Evolutionary conservation across 164 flowering plant species (phyloP), one percentile per base, ranked within the genome.

Genomic region (Akebia trifoliata): DNA sequence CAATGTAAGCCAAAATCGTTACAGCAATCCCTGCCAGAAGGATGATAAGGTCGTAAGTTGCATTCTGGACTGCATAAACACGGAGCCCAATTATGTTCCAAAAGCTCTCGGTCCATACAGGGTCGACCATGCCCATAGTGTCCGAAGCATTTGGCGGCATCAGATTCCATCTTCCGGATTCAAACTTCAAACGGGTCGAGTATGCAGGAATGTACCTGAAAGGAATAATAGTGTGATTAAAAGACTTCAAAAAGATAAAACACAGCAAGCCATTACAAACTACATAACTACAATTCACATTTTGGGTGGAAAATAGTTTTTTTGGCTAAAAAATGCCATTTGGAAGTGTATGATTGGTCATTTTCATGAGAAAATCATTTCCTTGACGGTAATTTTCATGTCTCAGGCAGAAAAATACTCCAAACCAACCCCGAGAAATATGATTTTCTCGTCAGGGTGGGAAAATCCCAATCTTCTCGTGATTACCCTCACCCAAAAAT

Each of bases 51-150:
- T 92, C 94, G 54, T 80, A 92, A 51, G 74, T 29, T 14, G 77
- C 59, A 62, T 52, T 64, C 66, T 92, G 88, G 6, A 81, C 76
- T 12, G 76, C 71, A 67, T 87, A 93, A 11, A 78, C 81, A 5
- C 86, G 73, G 1, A 93, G 69, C 2, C 76, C 78, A 30, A 93
- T 78, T 4, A 69, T 54, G 65, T 84, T 63, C 98, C 98, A 93
- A 58, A 82, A 87, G 76, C 98, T 93, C 60, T 90, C 98, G 2
- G 96, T 82, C 98, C 98, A 93, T 26, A 93, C 74, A 12, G 98
- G 91, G 50, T 92, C 98, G 4, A 74, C 67, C 63, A 58, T 50
- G 29, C 81, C 93, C 93, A 85, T 74, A 0, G 68, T 57, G 62
- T 92, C 93, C 0, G 93, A 77, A 2, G 83, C 45, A 66, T 84